phyloP scores from a whole-genome alignment of 768 basidiomycete genomes.

The Coprinopsis strossmayeri region DNA sequence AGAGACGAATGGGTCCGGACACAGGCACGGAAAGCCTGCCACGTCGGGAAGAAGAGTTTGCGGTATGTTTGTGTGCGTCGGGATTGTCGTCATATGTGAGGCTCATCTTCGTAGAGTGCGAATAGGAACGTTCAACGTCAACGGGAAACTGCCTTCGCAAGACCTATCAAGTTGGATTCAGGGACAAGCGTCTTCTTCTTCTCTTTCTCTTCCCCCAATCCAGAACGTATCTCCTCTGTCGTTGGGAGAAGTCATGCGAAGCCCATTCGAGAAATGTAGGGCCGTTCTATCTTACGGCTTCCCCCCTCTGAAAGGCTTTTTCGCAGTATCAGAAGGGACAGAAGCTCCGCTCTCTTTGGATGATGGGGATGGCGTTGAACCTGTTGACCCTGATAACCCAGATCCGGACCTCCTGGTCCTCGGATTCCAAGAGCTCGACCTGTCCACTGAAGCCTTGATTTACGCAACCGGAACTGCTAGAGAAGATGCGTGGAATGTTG shows the following conservation, averaged over 20 bases:
- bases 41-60: constrained; percentile 25
- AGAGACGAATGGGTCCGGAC: constrained; percentile 59
- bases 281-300: constrained; percentile 5
- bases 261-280: constrained; percentile 21
- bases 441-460: constrained; percentile 70
- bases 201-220: constrained; percentile 32
- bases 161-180: constrained; percentile 66
- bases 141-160: constrained; percentile 67
- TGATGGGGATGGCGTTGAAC: constrained; percentile 11
- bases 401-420: constrained; percentile 66
- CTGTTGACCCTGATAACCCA: constrained; percentile 20
- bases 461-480: constrained; percentile 56
- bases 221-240: constrained; percentile 31
- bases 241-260: constrained; percentile 19
- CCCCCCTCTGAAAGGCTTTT: too few relatives aligned
- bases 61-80: constrained; percentile 17
- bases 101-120: constrained; percentile 40
- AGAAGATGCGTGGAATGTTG: constrained; percentile 68
- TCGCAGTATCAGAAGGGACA: neutral
- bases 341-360: neutral
- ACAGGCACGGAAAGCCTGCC: constrained; percentile 31
- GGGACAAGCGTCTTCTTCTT: constrained; percentile 13
- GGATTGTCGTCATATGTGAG: neutral
- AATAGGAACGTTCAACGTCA: constrained; percentile 81
- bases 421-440: constrained; percentile 77